phyloP scores from a whole-genome alignment of 169 alveolate species.

The Cyclospora cayetanensis region DNA sequence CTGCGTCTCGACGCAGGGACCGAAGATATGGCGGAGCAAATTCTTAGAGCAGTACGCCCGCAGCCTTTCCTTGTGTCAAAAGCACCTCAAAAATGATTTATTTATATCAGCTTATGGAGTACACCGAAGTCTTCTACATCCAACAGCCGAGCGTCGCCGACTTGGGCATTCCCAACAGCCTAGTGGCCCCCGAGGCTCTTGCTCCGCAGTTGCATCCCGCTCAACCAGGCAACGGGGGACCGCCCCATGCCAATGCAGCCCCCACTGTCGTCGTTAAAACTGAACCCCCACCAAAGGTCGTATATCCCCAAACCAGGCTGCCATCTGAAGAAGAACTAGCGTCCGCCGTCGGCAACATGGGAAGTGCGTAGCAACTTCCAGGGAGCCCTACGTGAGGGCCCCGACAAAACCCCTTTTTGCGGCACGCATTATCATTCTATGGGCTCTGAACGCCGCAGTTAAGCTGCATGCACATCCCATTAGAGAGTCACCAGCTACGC shows the following conservation, averaged over 20 bases:
- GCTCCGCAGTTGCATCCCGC: neutral
- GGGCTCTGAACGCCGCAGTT: no score
- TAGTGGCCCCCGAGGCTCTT: neutral
- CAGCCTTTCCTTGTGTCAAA: neutral
- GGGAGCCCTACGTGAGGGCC: no score
- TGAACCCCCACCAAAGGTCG: neutral
- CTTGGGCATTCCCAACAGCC: neutral
- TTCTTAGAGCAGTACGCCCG: neutral
- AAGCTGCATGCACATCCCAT: no score
- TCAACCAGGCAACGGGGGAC: neutral
- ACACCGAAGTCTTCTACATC: neutral
- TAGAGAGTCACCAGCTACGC: no score
- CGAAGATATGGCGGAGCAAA: neutral
- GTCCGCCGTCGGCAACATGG: no score
- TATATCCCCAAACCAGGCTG: neutral
- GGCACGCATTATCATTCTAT: no score
- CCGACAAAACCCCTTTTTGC: no score
- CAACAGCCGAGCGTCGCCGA: neutral
- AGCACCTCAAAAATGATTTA: neutral
- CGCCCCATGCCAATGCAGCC: neutral
- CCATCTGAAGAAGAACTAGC: constrained; percentile 2
- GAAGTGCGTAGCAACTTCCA: no score
- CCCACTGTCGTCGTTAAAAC: neutral
- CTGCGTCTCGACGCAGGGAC: neutral
- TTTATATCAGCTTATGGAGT: neutral